Evolutionary conservation across 139 green algal genomes (phyloP), one percentile per base, ranked within the genome.

Genomic region (Chlamydomonas sp.): DNA sequence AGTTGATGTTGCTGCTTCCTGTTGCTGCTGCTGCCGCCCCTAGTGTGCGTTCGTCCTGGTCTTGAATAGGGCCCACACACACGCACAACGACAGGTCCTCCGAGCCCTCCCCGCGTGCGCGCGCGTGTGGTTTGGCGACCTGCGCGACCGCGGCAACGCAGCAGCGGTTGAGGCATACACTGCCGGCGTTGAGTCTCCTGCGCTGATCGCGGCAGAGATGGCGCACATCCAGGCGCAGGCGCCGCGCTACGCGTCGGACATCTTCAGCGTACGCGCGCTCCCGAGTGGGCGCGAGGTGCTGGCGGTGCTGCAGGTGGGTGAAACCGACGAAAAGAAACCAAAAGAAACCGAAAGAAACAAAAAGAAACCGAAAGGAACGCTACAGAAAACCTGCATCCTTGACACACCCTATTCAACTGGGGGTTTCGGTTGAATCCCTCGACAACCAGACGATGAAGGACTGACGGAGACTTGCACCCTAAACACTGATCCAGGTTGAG

Each of bases 101-200:
- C 74, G 72, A 10, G 67, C 69, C 24, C 75, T 98, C 69, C 93
- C 93, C 5, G 88, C 87, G 13, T 84, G 73, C 13, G 83, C 82
- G 0, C 65, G 91, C 10, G 65, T 80, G 43, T 98, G 93, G 90
- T 96, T 94, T 73, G 67, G 71, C 1, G 90, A 90, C 69, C 69
- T 98, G 70, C 72, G 83, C 0, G 84, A 95, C 70, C 70, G 81
- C 0, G 64, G 50, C 1, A 63, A 82, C 6, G 82, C 79, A 0
- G 62, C 72, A 2, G 76, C 84, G 0, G 69, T 97, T n/a, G 88
- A 97, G 76, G 66, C 48, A 1, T 97, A 96, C 83, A 97, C 93
- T 1, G 66, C 74, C 20, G 70, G 62, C 6, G 58, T 67, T 6
- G 91, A 94, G 73, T 92, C 81, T 38, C 84, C 89, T 1, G 70